These are phyloP conservation scores for Porodaedalea pini DNA, from an alignment of 1,284 basidiomycete species.

Conservation along the genomic window DNA sequence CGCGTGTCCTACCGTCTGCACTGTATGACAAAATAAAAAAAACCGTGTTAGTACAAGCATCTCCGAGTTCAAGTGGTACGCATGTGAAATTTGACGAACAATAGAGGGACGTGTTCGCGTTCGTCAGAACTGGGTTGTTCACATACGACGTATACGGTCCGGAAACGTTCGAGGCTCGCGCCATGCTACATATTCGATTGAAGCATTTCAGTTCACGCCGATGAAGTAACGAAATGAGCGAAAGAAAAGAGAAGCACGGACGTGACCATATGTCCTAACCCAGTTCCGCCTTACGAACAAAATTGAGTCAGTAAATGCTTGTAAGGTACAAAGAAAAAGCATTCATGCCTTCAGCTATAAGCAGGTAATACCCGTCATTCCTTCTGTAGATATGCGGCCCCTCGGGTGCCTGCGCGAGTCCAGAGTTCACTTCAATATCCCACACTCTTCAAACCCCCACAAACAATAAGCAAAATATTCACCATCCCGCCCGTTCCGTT, in stretches of 20 bases:
- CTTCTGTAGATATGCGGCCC: constrained; percentile 41
- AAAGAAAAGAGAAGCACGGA: not conserved
- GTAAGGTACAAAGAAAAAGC: not conserved
- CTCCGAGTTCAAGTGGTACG: too few relatives aligned
- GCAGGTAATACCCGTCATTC: constrained; percentile 39
- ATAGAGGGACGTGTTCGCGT: constrained; percentile 31
- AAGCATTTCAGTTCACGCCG: not conserved
- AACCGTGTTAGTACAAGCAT: too few relatives aligned
- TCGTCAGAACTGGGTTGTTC: constrained; percentile 41
- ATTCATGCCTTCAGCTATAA: constrained; percentile 39
- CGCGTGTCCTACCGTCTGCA: constrained; percentile 41
- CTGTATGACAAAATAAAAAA: constrained; percentile 10
- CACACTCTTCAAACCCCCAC: too few relatives aligned
- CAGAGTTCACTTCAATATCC: too few relatives aligned
- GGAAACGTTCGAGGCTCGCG: constrained; percentile 20
- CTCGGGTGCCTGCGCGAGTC: constrained; percentile 37
- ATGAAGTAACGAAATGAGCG: not conserved
- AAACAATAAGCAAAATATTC: too few relatives aligned
- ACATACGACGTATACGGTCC: constrained; percentile 38
- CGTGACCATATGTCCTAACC: constrained; percentile 33
- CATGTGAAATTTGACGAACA: constrained; percentile 18
- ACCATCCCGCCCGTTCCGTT: constrained; percentile 35
- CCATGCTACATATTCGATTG: constrained; percentile 19
- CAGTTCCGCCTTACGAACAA: constrained; percentile 27
- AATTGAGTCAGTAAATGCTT: not conserved